Evolutionary conservation across 306 rosid species (phyloP), one percentile per base, ranked within the genome.

Genomic region (Luffa aegyptiaca): DNA sequence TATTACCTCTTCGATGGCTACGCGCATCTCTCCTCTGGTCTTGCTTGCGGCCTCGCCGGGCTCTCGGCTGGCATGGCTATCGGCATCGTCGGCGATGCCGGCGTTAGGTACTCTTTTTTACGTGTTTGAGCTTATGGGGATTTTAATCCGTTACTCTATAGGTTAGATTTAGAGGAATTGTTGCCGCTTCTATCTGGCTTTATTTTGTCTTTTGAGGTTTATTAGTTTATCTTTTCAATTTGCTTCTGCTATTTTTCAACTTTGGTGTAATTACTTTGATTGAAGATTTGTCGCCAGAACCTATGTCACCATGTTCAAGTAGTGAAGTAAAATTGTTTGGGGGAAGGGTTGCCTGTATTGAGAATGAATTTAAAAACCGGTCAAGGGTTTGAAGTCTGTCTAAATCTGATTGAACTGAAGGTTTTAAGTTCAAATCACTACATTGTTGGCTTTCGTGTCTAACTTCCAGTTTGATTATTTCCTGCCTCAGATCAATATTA

Each of bases 51-150:
- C 48, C 91, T 88, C 17, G 91, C 91, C 42, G 91, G 91, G 12
- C 91, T 88, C 51, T 86, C 91, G 12, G 91, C 91, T 59, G 89
- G 91, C 76, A 88, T 88, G 91, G 91, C 91, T 63, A 88, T 88
- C 42, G 91, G 91, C n/a, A 88, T 88, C 78, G 89, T 88, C 31
- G 91, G 91, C 76, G 91, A 88, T 79, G 91, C 91, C 11, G 91
- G 91, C 76, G 91, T 88, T 57, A 88, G 91, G 91, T 88, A 82
- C 33, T 8, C 13, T 36, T 1, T 55, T 41, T 52, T 48, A 52
- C 0, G 6, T 17, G 41, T 66, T 66, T 41, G 14, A 66, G 51
- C 14, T 18, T 3, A 39, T 39, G 0, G 16, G 16, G 18, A 66
- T 36, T 66, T 10, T 46, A 13, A 72, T 48, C 37, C 3, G n/a